A percentile compares a stretch with the other conserved stretches of the same genome.
These are phyloP conservation scores for Mycena venus DNA, from an alignment of 768 basidiomycete genomes.

Conservation along the genomic window DNA sequence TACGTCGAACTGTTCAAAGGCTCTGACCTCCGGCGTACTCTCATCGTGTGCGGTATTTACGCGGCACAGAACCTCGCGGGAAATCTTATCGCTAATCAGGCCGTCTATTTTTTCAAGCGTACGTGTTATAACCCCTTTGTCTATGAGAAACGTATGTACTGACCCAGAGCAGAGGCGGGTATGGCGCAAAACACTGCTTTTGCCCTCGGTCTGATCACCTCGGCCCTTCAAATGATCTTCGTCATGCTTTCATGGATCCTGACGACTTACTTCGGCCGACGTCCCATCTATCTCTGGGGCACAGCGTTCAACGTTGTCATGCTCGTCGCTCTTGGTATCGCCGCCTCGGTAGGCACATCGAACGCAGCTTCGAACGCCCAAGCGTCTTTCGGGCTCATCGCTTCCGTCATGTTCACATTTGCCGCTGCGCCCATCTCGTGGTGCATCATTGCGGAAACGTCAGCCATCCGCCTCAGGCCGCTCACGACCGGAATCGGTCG, in stretches of 20 bases:
- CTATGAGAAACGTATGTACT: background rate
- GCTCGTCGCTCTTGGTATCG: slow-evolving; percentile 31
- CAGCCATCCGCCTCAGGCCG: slow-evolving; percentile 28
- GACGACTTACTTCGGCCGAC: slow-evolving; percentile 32
- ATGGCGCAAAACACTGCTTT: slow-evolving; percentile 27
- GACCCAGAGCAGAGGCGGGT: slow-evolving; percentile 28
- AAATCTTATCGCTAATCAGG: slow-evolving; percentile 35
- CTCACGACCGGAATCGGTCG: slow-evolving; percentile 34
- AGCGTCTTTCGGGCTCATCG: slow-evolving; percentile 32
- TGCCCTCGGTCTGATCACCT: slow-evolving; percentile 34
- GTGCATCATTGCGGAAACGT: slow-evolving; percentile 30
- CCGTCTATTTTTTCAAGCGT: slow-evolving; percentile 36
- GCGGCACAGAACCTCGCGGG: slow-evolving; percentile 34
- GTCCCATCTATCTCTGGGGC: slow-evolving; percentile 33
- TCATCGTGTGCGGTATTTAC: slow-evolving; percentile 34
- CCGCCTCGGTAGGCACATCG: slow-evolving; percentile 24
- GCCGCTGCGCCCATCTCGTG: slow-evolving; percentile 32
- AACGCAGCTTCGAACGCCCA: slow-evolving; percentile 7
- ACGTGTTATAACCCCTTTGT: background rate
- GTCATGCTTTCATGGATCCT: slow-evolving; percentile 35
- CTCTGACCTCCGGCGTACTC: slow-evolving; percentile 33
- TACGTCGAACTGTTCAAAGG: slow-evolving; percentile 30
- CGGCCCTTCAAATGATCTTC: slow-evolving; percentile 36
- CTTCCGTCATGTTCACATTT: slow-evolving; percentile 31
- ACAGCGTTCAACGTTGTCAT: slow-evolving; percentile 32